These are phyloP conservation scores for Solanum pimpinellifolium DNA, from an alignment of 257 asterid genomes.

Conservation along the genomic window DNA sequence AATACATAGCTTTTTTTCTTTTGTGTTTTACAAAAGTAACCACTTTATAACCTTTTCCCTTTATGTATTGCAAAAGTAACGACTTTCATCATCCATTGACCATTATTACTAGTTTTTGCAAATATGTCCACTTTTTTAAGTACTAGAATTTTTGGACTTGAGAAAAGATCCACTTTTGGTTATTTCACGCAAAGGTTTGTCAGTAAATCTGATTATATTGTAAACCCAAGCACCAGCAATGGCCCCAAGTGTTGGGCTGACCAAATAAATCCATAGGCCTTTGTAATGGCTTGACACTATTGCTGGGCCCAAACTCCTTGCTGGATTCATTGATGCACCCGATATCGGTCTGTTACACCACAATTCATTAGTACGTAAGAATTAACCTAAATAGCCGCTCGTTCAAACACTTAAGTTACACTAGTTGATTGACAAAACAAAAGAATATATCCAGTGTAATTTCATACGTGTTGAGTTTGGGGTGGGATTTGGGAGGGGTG, in stretches of 20 bases:
- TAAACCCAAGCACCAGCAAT: constrained; percentile 80
- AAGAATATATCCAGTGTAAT: neutral
- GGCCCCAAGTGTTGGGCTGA: constrained; percentile 75
- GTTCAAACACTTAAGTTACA: neutral
- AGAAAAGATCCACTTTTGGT: constrained; percentile 63
- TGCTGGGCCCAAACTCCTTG: constrained; percentile 88
- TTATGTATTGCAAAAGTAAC: neutral
- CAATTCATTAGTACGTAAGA: neutral
- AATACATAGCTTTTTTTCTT: neutral
- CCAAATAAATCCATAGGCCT: constrained; percentile 61
- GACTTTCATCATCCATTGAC: neutral
- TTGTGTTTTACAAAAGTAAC: neutral
- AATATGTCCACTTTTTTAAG: neutral
- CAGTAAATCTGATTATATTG: constrained; percentile 58
- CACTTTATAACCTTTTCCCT: neutral
- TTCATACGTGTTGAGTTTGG: neutral
- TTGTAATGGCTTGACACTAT: constrained; percentile 40
- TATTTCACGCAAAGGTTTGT: constrained; percentile 65
- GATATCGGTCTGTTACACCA: constrained; percentile 51
- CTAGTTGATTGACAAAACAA: neutral
- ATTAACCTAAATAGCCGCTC: neutral
- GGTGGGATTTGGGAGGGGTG: neutral
- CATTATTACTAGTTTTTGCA: neutral
- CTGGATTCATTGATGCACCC: constrained; percentile 97
- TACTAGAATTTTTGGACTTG: neutral